A percentile compares a stretch with the other conserved stretches of the same genome.
Evolutionary conservation across 2,329 filamentous ascomycete genomes (phyloP).

Genomic region (Fusarium austroafricanum): DNA sequence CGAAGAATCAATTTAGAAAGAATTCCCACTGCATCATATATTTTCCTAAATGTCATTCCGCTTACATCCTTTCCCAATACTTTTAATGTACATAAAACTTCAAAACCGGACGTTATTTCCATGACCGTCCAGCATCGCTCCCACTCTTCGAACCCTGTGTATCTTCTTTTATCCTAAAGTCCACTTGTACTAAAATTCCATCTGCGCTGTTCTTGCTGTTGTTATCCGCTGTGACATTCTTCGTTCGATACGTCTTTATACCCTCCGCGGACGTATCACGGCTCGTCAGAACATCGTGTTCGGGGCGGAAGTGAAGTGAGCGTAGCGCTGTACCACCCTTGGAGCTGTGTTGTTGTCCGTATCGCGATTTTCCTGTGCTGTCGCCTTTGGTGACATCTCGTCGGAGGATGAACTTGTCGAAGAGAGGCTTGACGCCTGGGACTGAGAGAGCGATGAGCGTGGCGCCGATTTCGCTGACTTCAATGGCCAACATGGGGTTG

Average conservation of each 20-base stretch:
- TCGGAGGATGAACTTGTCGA: constrained; percentile 51
- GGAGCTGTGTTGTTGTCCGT: constrained; percentile 36
- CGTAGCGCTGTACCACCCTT: constrained; percentile 47
- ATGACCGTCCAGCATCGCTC: constrained; percentile 6
- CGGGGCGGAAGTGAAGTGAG: constrained; percentile 47
- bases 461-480: constrained; percentile 62
- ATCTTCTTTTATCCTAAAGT: constrained; percentile 52
- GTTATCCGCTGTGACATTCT: constrained; percentile 36
- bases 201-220: constrained; percentile 44
- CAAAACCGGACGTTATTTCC: neutral
- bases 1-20: neutral
- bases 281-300: constrained; percentile 47
- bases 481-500: constrained; percentile 61
- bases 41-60: neutral
- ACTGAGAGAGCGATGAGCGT: constrained; percentile 64
- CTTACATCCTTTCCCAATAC: neutral
- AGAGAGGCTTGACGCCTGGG: constrained; percentile 61
- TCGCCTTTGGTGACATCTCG: constrained; percentile 37
- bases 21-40: neutral
- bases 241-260: constrained; percentile 36
- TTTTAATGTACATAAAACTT: neutral
- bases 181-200: constrained; percentile 52
- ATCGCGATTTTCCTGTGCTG: constrained; percentile 39
- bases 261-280: constrained; percentile 44
- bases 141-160: constrained; percentile 5